Percentiles rank a stretch among this genome's conserved stretches.
Conservation (phyloP, 371 early-diverging fungal species). For the Cladochytrium tenue region DNA sequence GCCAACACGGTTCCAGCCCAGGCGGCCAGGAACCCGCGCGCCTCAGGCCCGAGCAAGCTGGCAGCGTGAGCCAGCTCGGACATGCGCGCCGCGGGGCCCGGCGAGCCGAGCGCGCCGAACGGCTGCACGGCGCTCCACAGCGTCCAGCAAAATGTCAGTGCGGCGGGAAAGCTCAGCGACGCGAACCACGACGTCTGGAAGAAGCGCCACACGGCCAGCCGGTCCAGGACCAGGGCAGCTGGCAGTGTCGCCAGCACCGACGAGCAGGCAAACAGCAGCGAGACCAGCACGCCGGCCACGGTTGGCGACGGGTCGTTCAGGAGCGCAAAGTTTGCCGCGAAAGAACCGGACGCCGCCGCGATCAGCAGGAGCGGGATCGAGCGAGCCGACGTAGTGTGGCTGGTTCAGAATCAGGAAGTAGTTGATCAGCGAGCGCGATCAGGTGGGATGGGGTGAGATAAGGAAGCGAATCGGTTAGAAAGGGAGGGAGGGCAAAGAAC, state of each 20-base stretch:
- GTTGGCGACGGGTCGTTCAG: background rate
- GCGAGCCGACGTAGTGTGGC: too few relatives aligned
- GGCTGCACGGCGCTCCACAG: background rate
- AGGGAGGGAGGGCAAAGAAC: too few relatives aligned
- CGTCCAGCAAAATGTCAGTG: background rate
- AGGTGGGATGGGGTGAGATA: too few relatives aligned
- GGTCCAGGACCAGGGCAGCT: background rate
- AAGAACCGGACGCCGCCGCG: background rate
- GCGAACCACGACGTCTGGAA: background rate
- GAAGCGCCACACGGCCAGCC: background rate
- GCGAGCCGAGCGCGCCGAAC: background rate
- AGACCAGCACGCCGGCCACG: background rate
- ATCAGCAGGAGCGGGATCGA: background rate
- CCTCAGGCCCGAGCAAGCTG: background rate
- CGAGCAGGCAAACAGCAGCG: background rate
- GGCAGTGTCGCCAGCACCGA: background rate
- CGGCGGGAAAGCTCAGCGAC: background rate
- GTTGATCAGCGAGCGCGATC: too few relatives aligned
- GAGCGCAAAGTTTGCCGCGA: background rate
- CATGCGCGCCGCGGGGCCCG: background rate
- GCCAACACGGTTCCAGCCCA: background rate
- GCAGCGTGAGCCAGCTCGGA: background rate
- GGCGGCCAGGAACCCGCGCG: background rate
- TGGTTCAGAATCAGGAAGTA: too few relatives aligned
- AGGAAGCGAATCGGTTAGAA: too few relatives aligned